phyloP scores from a whole-genome alignment of 352 stramenopile genomes.

The Globisporangium radiosum region DNA sequence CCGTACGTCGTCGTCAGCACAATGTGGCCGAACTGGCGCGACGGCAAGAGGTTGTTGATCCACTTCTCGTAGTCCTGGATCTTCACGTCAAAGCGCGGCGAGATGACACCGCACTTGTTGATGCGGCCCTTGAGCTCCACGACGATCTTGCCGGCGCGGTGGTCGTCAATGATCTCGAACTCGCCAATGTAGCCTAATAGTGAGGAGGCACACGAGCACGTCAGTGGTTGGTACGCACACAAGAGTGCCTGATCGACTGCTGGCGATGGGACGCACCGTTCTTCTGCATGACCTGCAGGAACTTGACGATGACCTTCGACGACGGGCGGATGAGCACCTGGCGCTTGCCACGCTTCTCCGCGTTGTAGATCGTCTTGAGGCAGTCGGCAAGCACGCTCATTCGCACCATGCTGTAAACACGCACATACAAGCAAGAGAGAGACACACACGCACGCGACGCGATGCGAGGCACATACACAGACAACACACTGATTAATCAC shows the following conservation, averaged over 20 bases:
- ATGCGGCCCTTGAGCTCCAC: slow-evolving; percentile 97
- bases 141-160: slow-evolving; percentile 99
- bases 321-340: slow-evolving; percentile 99
- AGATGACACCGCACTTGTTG: slow-evolving; percentile 99
- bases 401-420: slow-evolving; percentile 93
- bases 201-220: background rate
- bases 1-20: slow-evolving; percentile 86
- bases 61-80: slow-evolving; percentile 98
- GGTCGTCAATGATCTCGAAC: slow-evolving; percentile 99
- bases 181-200: slow-evolving; percentile 98
- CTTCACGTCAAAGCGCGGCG: slow-evolving; percentile 97
- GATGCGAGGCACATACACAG: slow-evolving; percentile 6
- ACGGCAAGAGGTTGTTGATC: slow-evolving; percentile 99
- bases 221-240: background rate
- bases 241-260: no score
- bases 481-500: slow-evolving; percentile 34
- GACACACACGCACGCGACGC: background rate
- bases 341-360: slow-evolving; percentile 99
- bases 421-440: slow-evolving; percentile 4
- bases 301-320: slow-evolving; percentile 99
- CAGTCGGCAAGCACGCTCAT: slow-evolving; percentile 99
- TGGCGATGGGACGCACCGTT: slow-evolving; percentile 78
- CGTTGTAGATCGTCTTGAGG: slow-evolving; percentile 99
- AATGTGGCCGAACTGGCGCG: slow-evolving; percentile 99
- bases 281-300: slow-evolving; percentile 99